Evolutionary conservation across 2,329 filamentous ascomycete species (phyloP).

Genomic region (Diaporthe vexans): DNA sequence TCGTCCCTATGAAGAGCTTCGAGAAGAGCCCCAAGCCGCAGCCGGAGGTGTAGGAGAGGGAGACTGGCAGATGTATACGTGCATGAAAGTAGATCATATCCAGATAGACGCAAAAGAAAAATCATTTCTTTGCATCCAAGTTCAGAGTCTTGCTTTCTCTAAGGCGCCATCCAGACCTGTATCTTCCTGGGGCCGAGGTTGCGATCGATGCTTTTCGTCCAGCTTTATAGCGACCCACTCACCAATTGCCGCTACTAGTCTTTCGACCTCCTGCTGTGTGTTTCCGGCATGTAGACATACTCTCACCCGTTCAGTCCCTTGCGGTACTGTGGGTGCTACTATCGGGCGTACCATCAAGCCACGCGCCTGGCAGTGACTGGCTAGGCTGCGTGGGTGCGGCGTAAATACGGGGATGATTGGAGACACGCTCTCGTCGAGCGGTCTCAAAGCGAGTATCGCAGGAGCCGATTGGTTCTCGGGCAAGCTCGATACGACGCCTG

Average conservation of each 20-base stretch:
- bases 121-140: neutral
- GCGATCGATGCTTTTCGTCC: neutral
- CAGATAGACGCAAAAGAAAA: constrained; percentile 37
- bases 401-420: constrained; percentile 77
- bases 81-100: neutral
- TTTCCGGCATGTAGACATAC: constrained; percentile 79
- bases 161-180: neutral
- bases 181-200: neutral
- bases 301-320: constrained; percentile 73
- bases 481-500: constrained; percentile 51
- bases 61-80: neutral
- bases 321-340: constrained; percentile 76
- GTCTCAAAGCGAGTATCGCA: neutral
- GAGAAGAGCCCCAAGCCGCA: constrained; percentile 22
- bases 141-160: constrained; percentile 13
- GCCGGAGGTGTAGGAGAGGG: neutral
- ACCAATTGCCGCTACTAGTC: neutral
- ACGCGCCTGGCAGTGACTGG: constrained; percentile 68
- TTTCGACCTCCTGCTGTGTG: constrained; percentile 51
- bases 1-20: constrained; percentile 77
- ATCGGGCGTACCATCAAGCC: constrained; percentile 76
- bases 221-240: neutral
- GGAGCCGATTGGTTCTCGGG: constrained; percentile 47
- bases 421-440: constrained; percentile 51
- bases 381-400: constrained; percentile 68